Evolutionary conservation across 257 asterid species (phyloP).

Genomic region (Solanum appendiculatum): DNA sequence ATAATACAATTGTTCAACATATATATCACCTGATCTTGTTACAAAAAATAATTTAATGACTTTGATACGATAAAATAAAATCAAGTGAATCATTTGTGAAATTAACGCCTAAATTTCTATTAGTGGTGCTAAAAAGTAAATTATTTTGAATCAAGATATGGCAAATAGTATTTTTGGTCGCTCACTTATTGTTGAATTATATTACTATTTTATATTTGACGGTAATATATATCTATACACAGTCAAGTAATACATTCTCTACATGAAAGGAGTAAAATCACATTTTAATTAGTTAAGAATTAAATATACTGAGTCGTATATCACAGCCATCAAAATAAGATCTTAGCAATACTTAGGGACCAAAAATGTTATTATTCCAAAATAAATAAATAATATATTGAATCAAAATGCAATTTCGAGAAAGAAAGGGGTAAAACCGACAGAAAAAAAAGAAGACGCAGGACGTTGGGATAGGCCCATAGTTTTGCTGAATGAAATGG

Average conservation of each 20-base stretch:
- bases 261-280: not conserved
- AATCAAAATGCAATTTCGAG: not conserved
- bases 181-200: not conserved
- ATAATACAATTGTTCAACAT: not conserved
- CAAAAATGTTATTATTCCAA: not conserved
- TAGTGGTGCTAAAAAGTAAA: not conserved
- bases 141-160: not conserved
- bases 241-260: not conserved
- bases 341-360: not conserved
- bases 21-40: not conserved
- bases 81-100: not conserved
- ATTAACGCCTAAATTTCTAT: not conserved
- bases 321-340: not conserved
- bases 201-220: not conserved
- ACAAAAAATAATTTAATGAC: not conserved
- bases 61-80: not conserved
- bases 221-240: not conserved
- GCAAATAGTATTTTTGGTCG: not conserved
- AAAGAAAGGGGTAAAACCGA: not conserved
- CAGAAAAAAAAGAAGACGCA: not conserved
- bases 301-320: not conserved
- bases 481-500: not conserved
- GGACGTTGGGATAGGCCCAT: not conserved
- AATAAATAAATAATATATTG: not conserved
- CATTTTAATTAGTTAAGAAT: not conserved